phyloP scores from a whole-genome alignment of 2,329 filamentous ascomycete genomes.

The Colletotrichum cordylinicola region DNA sequence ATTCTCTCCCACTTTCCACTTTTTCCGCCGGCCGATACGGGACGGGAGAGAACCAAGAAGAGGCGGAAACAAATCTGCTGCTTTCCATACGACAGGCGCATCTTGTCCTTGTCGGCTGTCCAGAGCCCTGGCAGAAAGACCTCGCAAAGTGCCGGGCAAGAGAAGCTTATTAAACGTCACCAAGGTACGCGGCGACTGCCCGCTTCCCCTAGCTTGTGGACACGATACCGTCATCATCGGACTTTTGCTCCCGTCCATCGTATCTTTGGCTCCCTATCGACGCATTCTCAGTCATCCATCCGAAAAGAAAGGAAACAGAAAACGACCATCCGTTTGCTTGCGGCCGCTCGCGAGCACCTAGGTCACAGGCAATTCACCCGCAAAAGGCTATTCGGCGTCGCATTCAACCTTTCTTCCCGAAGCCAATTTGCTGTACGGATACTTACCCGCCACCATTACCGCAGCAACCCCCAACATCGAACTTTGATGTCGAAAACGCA shows the following conservation, averaged over 20 bases:
- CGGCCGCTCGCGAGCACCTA: neutral
- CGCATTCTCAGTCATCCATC: neutral
- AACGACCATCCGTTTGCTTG: neutral
- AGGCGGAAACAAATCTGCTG: neutral
- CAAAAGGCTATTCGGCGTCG: neutral
- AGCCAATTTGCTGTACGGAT: neutral
- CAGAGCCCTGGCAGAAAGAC: neutral
- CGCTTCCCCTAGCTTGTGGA: neutral
- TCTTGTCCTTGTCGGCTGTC: neutral
- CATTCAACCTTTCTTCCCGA: neutral
- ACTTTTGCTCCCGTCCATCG: neutral
- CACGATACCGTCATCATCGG: neutral
- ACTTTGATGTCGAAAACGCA: neutral
- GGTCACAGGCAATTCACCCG: neutral
- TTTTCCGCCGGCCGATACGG: neutral
- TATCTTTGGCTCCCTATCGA: neutral
- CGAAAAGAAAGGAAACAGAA: neutral
- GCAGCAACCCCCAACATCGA: constrained; percentile 2
- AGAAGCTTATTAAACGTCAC: neutral
- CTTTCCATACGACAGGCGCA: neutral
- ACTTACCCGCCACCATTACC: neutral
- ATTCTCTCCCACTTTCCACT: neutral
- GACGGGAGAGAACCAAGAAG: neutral
- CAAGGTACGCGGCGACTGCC: neutral
- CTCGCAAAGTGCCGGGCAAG: neutral